Evolutionary conservation across 805 yeast genomes (phyloP).

Genomic region (Candida rishiriensis): DNA sequence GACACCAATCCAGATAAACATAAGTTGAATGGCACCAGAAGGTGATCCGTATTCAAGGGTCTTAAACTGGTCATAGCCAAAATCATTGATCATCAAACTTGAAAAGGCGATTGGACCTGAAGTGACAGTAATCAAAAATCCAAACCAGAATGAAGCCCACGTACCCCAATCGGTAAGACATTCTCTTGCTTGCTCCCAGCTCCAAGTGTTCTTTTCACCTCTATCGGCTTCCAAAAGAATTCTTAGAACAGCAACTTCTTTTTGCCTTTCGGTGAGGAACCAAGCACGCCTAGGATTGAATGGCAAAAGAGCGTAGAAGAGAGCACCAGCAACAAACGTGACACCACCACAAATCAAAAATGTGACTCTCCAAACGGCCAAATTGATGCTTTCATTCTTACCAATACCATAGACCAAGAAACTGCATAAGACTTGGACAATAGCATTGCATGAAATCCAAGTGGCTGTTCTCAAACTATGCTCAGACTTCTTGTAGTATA

Average conservation of each 20-base stretch:
- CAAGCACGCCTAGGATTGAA: conserved; percentile 40
- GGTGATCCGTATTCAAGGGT: conserved; percentile 26
- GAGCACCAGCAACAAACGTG: conserved; percentile 34
- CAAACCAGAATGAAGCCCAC: conserved; percentile 42
- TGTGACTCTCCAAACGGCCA: conserved; percentile 55
- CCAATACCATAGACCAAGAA: conserved; percentile 51
- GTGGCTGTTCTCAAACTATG: conserved; percentile 30
- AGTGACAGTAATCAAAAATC: conserved; percentile 40
- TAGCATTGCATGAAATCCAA: conserved; percentile 41
- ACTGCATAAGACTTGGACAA: conserved; percentile 42
- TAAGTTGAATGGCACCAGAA: conserved; percentile 29
- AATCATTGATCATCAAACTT: conserved; percentile 24
- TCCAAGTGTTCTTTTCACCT: conserved; percentile 48
- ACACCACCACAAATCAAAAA: conserved; percentile 55
- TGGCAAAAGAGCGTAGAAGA: conserved; percentile 29
- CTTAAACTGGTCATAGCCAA: conserved; percentile 28
- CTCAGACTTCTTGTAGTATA: conserved; percentile 50
- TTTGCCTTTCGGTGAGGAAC: conserved; percentile 39
- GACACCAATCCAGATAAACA: conserved; percentile 23
- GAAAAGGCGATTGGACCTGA: conserved; percentile 37
- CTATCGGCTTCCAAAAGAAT: conserved; percentile 23
- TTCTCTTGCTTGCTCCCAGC: conserved; percentile 51
- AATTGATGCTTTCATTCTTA: conserved; percentile 32
- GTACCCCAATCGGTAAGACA: conserved; percentile 48
- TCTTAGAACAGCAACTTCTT: conserved; percentile 47